Evolutionary conservation across 257 asterid genomes (phyloP), one percentile per base, ranked within the genome.

Genomic region (Solanum pennellii): DNA sequence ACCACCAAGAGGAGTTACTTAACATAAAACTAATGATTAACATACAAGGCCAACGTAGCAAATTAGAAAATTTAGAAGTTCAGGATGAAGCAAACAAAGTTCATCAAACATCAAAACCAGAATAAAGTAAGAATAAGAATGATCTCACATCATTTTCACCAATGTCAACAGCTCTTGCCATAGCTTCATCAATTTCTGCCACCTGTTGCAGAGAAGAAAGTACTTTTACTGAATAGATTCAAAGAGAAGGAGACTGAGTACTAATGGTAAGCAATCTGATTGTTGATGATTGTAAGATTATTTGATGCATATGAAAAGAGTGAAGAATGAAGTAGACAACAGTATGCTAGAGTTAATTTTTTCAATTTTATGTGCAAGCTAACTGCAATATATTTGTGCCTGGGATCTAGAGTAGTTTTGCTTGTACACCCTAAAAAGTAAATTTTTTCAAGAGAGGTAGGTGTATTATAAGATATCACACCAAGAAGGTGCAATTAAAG

Each of bases 151-250:
- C 98, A 73, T 92, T 94, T 90, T 94, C 99, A 56, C 98, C 99
- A 76, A 96, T 96, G 92, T 96, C 98, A 86, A 96, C 98, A n/a
- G 99, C 99, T 84, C 89, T 92, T 37, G 99, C 96, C 99, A 96
- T 93, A 62, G 98, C 98, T 84, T 96, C 99, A 86, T 96, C 99
- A 49, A 95, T 95, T 86, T 96, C 99, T 31, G 96, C 83, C 90
- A 92, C 87, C 98, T 96, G 90, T 87, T 52, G 87, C 77, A 86
- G 86, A 91, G 88, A 89, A 74, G 16, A 83, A 29, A 65, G 87
- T 29, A 86, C 86, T 66, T 83, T 49, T 79, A 87, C 77, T 82
- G 59, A 9, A 41, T 15, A 87, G 87, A 45, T 68, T 79, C 41
- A 79, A 21, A 15, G 18, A 42, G 20, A 23, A 39, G 25, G 49